Evolutionary conservation across 192 early-diverging fungal species (phyloP).

Genomic region (Coemansia sp.): DNA sequence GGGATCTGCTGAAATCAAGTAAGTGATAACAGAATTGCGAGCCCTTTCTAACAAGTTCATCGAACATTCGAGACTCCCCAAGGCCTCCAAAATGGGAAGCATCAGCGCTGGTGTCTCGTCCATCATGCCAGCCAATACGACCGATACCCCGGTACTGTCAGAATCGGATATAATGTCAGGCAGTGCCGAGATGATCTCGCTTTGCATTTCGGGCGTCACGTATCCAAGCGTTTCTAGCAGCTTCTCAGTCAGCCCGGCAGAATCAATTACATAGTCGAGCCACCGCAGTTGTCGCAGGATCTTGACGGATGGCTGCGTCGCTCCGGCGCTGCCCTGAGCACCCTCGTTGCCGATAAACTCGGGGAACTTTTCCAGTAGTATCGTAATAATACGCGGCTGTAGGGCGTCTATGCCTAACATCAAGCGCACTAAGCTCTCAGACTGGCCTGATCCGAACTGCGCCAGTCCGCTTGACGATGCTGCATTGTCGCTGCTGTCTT

Average conservation of each 20-base stretch:
- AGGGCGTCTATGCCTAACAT: slow-evolving; percentile 63
- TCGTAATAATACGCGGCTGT: slow-evolving; percentile 58
- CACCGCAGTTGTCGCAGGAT: slow-evolving; percentile 75
- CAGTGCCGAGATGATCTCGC: slow-evolving; percentile 71
- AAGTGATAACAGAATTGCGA: slow-evolving; percentile 61
- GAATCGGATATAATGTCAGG: slow-evolving; percentile 77
- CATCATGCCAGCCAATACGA: slow-evolving; percentile 64
- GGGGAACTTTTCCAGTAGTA: slow-evolving; percentile 63
- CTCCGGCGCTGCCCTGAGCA: slow-evolving; percentile 15
- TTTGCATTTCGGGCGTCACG: slow-evolving; percentile 65
- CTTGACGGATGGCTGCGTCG: slow-evolving; percentile 58
- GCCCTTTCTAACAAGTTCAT: slow-evolving; percentile 43
- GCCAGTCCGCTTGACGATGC: neutral
- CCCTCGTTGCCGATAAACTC: slow-evolving; percentile 61
- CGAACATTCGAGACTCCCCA: slow-evolving; percentile 65
- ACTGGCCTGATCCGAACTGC: neutral
- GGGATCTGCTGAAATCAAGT: slow-evolving; percentile 67
- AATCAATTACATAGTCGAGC: slow-evolving; percentile 72
- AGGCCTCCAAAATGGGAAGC: slow-evolving; percentile 70
- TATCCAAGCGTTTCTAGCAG: slow-evolving; percentile 69
- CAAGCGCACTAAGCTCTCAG: slow-evolving; percentile 63
- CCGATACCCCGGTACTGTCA: slow-evolving; percentile 65
- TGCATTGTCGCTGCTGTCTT: neutral
- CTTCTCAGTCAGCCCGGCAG: slow-evolving; percentile 61
- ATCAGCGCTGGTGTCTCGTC: slow-evolving; percentile 59